Percentiles rank a stretch among this genome's conserved stretches.
These are phyloP conservation scores for Exophiala lecanii-corni DNA, from an alignment of 2,329 filamentous ascomycete genomes.

Conservation along the genomic window DNA sequence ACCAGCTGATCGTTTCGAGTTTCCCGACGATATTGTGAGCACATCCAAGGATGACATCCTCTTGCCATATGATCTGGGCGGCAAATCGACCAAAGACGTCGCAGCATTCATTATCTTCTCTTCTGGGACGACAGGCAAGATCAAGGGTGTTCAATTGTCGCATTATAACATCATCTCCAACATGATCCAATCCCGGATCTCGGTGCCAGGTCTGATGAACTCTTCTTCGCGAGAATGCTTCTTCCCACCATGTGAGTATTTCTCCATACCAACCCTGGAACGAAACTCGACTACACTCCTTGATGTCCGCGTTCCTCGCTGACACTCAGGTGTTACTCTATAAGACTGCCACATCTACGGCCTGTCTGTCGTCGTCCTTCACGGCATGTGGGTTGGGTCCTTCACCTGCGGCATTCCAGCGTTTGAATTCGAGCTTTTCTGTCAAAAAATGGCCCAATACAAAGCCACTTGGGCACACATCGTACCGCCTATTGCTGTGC, in stretches of 20 bases:
- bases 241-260: conserved; percentile 17
- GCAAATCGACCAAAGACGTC: conserved; percentile 20
- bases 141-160: conserved; percentile 38
- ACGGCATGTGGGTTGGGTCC: conserved; percentile 44
- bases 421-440: conserved; percentile 54
- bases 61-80: conserved; percentile 23
- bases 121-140: conserved; percentile 30
- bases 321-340: background rate
- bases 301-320: no score
- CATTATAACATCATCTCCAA: conserved; percentile 42
- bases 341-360: conserved; percentile 39
- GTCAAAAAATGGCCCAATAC: conserved; percentile 48
- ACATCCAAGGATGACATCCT: conserved; percentile 14
- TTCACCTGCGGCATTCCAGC: conserved; percentile 51
- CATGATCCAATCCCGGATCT: conserved; percentile 10
- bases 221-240: conserved; percentile 9
- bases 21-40: conserved; percentile 24
- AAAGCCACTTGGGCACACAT: conserved; percentile 52
- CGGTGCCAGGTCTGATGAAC: conserved; percentile 9
- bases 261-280: background rate
- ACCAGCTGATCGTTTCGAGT: conserved; percentile 4
- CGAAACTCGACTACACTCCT: no score
- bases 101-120: conserved; percentile 28
- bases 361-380: conserved; percentile 44
- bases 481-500: conserved; percentile 57